These are phyloP conservation scores for Suhomyces prunicola DNA, from an alignment of 805 yeast species.

Conservation along the genomic window DNA sequence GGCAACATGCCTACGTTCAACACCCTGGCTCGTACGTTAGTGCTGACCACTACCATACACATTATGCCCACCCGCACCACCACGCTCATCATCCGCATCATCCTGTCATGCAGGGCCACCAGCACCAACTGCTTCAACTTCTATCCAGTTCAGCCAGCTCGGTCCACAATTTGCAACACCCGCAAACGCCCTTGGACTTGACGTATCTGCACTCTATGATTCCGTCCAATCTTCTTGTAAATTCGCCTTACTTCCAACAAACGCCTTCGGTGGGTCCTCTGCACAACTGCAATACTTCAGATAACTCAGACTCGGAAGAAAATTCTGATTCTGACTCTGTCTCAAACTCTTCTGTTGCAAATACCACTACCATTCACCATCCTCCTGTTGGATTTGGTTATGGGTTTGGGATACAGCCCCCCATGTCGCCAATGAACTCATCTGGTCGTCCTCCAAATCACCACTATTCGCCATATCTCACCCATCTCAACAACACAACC, in stretches of 20 bases:
- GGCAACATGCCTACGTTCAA: neutral
- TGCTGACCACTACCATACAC: neutral
- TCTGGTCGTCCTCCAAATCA: slow-evolving; percentile 1
- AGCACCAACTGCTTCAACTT: neutral
- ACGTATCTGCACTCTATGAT: slow-evolving; percentile 59
- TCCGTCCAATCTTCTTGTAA: slow-evolving; percentile 58
- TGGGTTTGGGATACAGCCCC: slow-evolving; percentile 6
- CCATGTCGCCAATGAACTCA: slow-evolving; percentile 5
- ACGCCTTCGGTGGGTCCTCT: neutral
- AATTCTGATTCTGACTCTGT: neutral
- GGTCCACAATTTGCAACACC: slow-evolving; percentile 2
- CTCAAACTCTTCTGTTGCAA: neutral
- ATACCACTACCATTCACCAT: neutral
- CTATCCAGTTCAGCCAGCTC: neutral
- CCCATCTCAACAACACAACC: slow-evolving; percentile 8
- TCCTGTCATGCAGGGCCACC: neutral
- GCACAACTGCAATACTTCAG: neutral
- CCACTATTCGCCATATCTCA: slow-evolving; percentile 3
- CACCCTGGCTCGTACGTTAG: neutral
- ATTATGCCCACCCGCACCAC: neutral
- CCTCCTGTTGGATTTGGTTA: slow-evolving; percentile 12
- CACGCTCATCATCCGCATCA: neutral
- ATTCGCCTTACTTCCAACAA: slow-evolving; percentile 54
- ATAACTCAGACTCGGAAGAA: neutral
- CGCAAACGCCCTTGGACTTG: slow-evolving; percentile 54